These are phyloP conservation scores for Fomitiporia mediterranea DNA, from an alignment of 1,284 basidiomycete genomes.

Conservation along the genomic window DNA sequence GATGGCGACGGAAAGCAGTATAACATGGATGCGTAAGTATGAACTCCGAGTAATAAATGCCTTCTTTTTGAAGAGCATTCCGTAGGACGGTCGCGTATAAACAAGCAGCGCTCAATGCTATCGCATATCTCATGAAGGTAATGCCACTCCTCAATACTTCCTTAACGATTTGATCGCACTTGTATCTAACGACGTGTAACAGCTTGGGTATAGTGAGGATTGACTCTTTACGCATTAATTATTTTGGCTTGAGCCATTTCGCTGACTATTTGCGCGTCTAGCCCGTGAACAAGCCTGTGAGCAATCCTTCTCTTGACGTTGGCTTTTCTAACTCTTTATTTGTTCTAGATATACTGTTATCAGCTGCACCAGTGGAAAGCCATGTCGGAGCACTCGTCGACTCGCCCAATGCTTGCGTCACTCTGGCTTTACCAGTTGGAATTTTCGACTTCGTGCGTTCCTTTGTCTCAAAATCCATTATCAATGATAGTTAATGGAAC, in stretches of 20 bases:
- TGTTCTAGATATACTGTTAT: conserved; percentile 57
- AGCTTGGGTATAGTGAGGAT: conserved; percentile 63
- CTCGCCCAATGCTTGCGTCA: conserved; percentile 75
- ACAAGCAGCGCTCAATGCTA: conserved; percentile 72
- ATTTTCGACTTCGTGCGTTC: conserved; percentile 65
- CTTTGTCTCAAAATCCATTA: neutral
- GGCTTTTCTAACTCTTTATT: neutral
- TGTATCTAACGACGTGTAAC: conserved; percentile 5
- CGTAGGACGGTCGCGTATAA: conserved; percentile 70
- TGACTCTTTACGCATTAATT: neutral
- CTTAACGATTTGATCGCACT: neutral
- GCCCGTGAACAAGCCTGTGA: conserved; percentile 69
- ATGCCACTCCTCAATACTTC: neutral
- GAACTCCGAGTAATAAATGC: neutral
- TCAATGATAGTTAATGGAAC: neutral
- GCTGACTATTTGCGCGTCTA: conserved; percentile 25
- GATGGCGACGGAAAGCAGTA: conserved; percentile 73
- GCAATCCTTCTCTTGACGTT: conserved; percentile 24
- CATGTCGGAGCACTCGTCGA: conserved; percentile 74
- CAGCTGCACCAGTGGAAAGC: conserved; percentile 72
- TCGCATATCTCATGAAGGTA: conserved; percentile 72
- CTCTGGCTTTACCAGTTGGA: conserved; percentile 61
- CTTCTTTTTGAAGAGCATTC: neutral
- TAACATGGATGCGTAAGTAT: conserved; percentile 67
- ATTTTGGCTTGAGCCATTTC: neutral